Conservation (phyloP, 1,284 basidiomycete species). For the Puccinia triticina region DNA sequence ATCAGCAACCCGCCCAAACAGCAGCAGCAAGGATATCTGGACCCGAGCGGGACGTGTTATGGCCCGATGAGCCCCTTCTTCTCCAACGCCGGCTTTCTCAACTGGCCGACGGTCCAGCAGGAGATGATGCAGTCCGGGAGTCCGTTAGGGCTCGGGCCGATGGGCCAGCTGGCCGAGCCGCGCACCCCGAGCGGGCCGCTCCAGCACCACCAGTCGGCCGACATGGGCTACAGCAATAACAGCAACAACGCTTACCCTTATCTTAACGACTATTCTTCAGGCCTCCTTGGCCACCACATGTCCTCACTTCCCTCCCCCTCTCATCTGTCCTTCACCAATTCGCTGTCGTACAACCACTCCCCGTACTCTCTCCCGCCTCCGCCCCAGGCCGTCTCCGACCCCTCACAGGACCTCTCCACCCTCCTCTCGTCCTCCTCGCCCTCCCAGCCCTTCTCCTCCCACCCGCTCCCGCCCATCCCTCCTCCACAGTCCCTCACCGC, state of each 20-base stretch:
- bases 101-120: neutral
- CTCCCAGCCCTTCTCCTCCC: neutral
- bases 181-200: neutral
- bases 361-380: neutral
- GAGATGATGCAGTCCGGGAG: slow-evolving; percentile 8
- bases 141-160: slow-evolving; percentile 2
- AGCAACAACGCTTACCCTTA: neutral
- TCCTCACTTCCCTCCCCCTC: neutral
- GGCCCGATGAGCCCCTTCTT: neutral
- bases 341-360: neutral
- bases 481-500: neutral
- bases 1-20: slow-evolving; percentile 23
- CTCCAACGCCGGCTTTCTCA: neutral
- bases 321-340: neutral
- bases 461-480: neutral
- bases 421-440: neutral
- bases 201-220: neutral
- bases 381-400: neutral
- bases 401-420: neutral
- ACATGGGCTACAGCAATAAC: neutral
- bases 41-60: neutral
- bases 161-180: neutral
- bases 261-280: neutral
- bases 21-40: neutral
- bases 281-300: neutral